Evolutionary conservation across 306 rosid species (phyloP).

Genomic region (Quercus glauca): DNA sequence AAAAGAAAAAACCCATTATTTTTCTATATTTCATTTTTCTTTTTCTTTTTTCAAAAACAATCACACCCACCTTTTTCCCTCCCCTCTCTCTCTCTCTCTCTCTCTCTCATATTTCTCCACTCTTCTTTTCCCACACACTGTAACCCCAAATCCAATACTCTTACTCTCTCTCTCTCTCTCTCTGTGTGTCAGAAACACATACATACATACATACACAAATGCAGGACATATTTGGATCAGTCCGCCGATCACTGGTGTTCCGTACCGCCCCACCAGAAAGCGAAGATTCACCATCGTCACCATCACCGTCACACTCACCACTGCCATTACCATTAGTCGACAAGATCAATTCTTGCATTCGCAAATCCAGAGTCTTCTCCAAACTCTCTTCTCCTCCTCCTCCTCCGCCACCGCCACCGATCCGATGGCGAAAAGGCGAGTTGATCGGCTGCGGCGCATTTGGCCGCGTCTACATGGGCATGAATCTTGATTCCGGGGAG

Average conservation of each 20-base stretch:
- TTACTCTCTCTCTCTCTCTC: slow-evolving; percentile 13
- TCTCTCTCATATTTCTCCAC: slow-evolving; percentile 9
- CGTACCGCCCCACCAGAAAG: slow-evolving; percentile 61
- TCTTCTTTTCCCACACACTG: slow-evolving; percentile 27
- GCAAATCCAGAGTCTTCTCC: slow-evolving; percentile 83
- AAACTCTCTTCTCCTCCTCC: slow-evolving; percentile 51
- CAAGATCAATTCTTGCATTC: slow-evolving; percentile 69
- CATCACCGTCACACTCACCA: not conserved
- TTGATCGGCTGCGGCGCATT: slow-evolving; percentile 98
- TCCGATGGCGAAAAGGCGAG: slow-evolving; percentile 99
- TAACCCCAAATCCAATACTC: slow-evolving; percentile 26
- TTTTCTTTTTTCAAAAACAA: slow-evolving; percentile 47
- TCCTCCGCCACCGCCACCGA: slow-evolving; percentile 41
- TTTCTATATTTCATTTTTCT: not conserved
- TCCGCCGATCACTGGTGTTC: slow-evolving; percentile 93
- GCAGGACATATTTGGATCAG: slow-evolving; percentile 97
- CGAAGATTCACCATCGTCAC: slow-evolving; percentile 40
- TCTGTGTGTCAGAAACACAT: not conserved
- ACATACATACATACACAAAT: slow-evolving; percentile 28
- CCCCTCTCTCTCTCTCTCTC: slow-evolving; percentile 33
- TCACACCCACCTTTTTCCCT: slow-evolving; percentile 42
- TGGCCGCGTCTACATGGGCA: slow-evolving; percentile 98
- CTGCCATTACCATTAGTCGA: slow-evolving; percentile 59
- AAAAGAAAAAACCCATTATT: not conserved
- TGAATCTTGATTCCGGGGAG: slow-evolving; percentile 99